Base-by-base conservation (phyloP, 805 yeast genomes). In the Starmerella sp. region DNA sequence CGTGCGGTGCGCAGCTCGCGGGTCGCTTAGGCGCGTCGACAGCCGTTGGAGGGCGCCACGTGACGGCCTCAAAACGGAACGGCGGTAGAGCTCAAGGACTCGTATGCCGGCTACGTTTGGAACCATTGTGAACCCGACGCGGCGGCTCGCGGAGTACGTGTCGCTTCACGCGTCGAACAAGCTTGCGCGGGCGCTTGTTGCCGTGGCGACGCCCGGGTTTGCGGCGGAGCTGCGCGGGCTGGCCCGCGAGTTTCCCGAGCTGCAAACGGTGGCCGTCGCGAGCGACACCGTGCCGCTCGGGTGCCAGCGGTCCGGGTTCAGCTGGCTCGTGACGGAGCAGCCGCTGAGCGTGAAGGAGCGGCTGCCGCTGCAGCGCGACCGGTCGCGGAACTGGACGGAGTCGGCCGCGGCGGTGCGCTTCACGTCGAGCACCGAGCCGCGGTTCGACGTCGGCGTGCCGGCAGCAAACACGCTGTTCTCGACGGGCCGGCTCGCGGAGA, bases 191-290 rank as follows among this genome's bases (percentile, higher is more conserved):
- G 59, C 70, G 2, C 39, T 68, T 15, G 43, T 71, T 2, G 60
- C 67, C 4, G 65, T 69, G 5, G 66, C 64, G 6, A 69, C 74
- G 15, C 71, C 73, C 11, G 64, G 65, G 49, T 60, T 67, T 37
- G 69, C 73, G 13, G 36, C 54, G 9, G 66, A 67, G 43, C 56
- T 71, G 42, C 39, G 46, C 17, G 41, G 29, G 0, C 53, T 63
- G 14, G 56, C 60, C 29, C 14, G 38, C 15, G 54, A 51, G 28
- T 57, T 59, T 48, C 63, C 63, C 5, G 43, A 48, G n/a, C 50
- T 62, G 17, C 67, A 66, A 53, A 53, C 64, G 8, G 62, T 66
- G 5, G 67, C 62, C 3, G 54, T 65, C 0, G 63, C 67, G 1
- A 62, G 60, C 6, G 72, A 69, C 54, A 60, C 68, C 0, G 63